Conservation (phyloP, 2,329 filamentous ascomycete species). For the Gyromitra esculenta region DNA sequence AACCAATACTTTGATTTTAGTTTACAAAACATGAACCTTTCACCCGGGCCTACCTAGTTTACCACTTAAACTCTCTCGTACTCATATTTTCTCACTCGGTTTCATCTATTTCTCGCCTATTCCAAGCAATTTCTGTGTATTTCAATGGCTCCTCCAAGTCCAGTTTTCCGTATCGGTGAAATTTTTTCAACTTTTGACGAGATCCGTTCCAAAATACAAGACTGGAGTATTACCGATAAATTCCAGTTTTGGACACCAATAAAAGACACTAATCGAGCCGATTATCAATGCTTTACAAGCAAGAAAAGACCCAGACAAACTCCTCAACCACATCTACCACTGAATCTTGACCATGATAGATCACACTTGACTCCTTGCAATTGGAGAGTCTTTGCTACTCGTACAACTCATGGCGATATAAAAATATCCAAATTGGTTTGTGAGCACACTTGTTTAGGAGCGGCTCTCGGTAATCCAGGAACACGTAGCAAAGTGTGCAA, state of each 20-base stretch:
- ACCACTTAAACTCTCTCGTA: too few species aligned
- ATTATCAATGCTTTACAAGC: not conserved
- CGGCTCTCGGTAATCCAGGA: not conserved
- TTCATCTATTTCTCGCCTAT: too few species aligned
- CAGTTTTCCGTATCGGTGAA: not conserved
- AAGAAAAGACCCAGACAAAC: too few species aligned
- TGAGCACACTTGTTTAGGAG: not conserved
- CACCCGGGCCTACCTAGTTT: too few species aligned
- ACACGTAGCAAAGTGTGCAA: not conserved
- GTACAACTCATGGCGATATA: not conserved
- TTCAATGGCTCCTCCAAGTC: too few species aligned
- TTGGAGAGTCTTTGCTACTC: not conserved
- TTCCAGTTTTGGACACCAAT: not conserved
- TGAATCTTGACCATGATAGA: not conserved
- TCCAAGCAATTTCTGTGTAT: too few species aligned
- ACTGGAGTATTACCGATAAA: not conserved
- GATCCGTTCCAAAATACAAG: not conserved
- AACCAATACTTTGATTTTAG: too few species aligned
- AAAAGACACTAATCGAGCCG: not conserved
- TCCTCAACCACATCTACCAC: too few species aligned
- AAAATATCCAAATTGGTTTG: not conserved
- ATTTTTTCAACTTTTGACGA: not conserved
- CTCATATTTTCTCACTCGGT: too few species aligned
- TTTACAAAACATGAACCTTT: too few species aligned
- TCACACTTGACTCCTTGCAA: not conserved